phyloP scores from a whole-genome alignment of 176 grass and related monocot genomes.

The Saccharum officinarum region DNA sequence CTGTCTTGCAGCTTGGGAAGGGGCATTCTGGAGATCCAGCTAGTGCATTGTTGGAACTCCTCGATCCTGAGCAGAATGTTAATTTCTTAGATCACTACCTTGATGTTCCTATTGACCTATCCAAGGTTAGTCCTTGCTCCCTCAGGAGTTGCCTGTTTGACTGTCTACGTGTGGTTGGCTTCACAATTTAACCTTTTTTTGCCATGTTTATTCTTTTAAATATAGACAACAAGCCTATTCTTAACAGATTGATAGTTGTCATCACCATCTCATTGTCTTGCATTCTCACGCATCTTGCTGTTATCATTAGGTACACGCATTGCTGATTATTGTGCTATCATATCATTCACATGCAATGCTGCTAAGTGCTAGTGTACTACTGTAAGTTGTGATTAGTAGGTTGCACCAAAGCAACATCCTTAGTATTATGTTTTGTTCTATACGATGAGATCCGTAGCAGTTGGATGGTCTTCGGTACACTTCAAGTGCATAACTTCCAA shows the following conservation, averaged over 20 bases:
- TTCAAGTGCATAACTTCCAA: not conserved
- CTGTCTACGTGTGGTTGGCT: conserved; percentile 10
- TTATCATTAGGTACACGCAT: not conserved
- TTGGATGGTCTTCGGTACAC: not conserved
- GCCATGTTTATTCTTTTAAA: not conserved
- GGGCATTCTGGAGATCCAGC: conserved; percentile 98
- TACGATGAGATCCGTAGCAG: not conserved
- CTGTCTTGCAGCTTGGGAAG: conserved; percentile 73
- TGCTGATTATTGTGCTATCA: conserved; percentile 12
- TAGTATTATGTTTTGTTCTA: conserved; percentile 1
- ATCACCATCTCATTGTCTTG: conserved; percentile 2
- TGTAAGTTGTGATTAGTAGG: conserved; percentile 8
- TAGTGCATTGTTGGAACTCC: conserved; percentile 94
- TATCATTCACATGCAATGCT: conserved; percentile 7
- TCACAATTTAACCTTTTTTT: conserved; percentile 4
- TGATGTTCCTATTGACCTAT: conserved; percentile 99
- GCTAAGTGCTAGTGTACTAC: not conserved
- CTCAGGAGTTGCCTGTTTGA: not conserved
- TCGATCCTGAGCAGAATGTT: conserved; percentile 96
- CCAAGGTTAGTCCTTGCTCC: conserved; percentile 63
- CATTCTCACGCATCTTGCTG: not conserved
- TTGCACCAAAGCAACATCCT: not conserved
- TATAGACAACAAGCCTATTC: not conserved
- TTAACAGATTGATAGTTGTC: not conserved
- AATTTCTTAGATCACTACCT: conserved; percentile 99